Evolutionary conservation across 176 grass and related monocot genomes (phyloP).

Genomic region (Oryza officinalis): DNA sequence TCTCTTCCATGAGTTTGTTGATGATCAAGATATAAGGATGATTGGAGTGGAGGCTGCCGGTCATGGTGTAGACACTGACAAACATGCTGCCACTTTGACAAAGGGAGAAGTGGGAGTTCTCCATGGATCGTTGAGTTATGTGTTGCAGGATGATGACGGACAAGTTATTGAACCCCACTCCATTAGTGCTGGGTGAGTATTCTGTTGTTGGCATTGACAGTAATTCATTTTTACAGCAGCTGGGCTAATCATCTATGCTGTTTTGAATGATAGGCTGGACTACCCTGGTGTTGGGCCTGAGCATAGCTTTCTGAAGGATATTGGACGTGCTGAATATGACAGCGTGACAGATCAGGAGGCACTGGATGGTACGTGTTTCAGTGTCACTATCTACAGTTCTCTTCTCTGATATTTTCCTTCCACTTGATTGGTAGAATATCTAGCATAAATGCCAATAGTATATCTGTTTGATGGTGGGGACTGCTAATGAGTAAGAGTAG

Average conservation of each 20-base stretch:
- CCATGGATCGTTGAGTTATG: slow-evolving; percentile 94
- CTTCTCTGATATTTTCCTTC: neutral
- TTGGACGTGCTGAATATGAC: slow-evolving; percentile 88
- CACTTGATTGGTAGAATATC: neutral
- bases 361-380: slow-evolving; percentile 66
- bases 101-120: slow-evolving; percentile 93
- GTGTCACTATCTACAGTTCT: neutral
- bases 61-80: slow-evolving; percentile 79
- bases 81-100: slow-evolving; percentile 89
- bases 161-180: slow-evolving; percentile 98
- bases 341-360: slow-evolving; percentile 96
- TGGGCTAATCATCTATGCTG: slow-evolving; percentile 18
- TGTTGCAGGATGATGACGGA: slow-evolving; percentile 95
- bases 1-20: slow-evolving; percentile 93
- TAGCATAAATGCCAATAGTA: neutral
- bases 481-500: neutral
- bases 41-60: slow-evolving; percentile 97
- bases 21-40: slow-evolving; percentile 79
- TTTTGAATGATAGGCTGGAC: slow-evolving; percentile 62
- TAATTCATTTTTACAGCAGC: neutral
- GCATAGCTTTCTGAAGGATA: slow-evolving; percentile 92
- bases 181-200: slow-evolving; percentile 91
- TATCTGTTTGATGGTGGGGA: neutral
- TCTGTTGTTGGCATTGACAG: neutral
- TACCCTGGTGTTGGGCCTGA: slow-evolving; percentile 97